Conservation (phyloP, 2,329 filamentous ascomycete genomes). For the Balansia obtecta region DNA sequence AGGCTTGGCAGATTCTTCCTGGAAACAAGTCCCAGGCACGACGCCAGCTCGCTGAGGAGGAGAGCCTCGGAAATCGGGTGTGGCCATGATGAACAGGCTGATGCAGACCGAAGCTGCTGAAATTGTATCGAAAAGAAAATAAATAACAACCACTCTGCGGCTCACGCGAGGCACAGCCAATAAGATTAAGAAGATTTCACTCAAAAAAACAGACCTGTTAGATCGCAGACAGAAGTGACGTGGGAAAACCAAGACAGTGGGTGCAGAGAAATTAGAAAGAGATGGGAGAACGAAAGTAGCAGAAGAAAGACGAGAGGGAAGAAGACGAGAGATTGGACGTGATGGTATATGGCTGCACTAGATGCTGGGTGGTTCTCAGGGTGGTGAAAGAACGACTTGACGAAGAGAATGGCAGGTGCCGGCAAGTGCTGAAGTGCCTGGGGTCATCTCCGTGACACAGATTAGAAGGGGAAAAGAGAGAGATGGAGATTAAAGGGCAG, state of each 20-base stretch:
- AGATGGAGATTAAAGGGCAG: constrained; percentile 13
- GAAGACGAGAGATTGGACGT: constrained; percentile 2
- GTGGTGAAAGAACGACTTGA: constrained; percentile 6
- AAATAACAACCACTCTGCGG: constrained; percentile 8
- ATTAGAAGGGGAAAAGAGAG: constrained; percentile 12
- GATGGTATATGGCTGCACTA: constrained; percentile 6
- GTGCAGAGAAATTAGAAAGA: constrained; percentile 9
- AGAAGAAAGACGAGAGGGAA: constrained; percentile 8
- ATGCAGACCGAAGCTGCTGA: constrained; percentile 4
- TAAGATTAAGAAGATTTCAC: constrained; percentile 17
- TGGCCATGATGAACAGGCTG: constrained; percentile 16
- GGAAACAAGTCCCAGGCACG: constrained; percentile 7
- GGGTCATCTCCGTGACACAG: constrained; percentile 3
- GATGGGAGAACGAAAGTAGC: constrained; percentile 5
- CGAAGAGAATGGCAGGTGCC: constrained; percentile 11
- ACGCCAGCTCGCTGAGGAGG: constrained; percentile 15
- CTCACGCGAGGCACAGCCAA: constrained; percentile 7
- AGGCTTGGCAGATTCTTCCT: constrained; percentile 12
- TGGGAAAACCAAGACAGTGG: constrained; percentile 10
- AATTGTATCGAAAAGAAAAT: constrained; percentile 8
- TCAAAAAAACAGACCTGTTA: constrained; percentile 16
- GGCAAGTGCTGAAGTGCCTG: constrained; percentile 15
- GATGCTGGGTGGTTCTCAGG: neutral
- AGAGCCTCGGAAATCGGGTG: constrained; percentile 15
- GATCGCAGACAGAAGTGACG: constrained; percentile 17